Evolutionary conservation across 148 eudicot species (phyloP).

Genomic region (Silene uniflora): DNA sequence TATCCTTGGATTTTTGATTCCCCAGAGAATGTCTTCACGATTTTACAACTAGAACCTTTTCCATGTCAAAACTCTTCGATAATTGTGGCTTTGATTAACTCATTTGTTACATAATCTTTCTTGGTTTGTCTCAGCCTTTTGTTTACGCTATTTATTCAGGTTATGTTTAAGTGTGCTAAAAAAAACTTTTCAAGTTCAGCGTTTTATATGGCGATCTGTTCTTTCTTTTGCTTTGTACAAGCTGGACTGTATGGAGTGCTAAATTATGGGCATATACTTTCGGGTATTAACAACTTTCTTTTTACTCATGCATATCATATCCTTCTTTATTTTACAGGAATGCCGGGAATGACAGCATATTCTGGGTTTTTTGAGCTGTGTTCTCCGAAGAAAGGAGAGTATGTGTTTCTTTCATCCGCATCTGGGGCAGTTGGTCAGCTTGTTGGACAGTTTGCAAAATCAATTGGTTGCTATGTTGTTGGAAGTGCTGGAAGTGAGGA

Average conservation of each 20-base stretch:
- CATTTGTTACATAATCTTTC: too few relatives aligned
- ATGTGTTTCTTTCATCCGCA: conserved; percentile 40
- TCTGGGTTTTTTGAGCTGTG: conserved; percentile 38
- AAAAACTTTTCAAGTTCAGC: too few relatives aligned
- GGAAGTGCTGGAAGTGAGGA: conserved; percentile 43
- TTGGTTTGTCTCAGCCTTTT: too few relatives aligned
- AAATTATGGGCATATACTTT: too few relatives aligned
- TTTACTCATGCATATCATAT: not conserved
- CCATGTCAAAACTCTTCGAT: too few relatives aligned
- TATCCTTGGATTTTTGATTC: not conserved
- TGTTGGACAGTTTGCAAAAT: conserved; percentile 53
- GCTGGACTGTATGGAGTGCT: too few relatives aligned
- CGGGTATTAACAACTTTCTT: not conserved
- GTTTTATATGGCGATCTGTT: too few relatives aligned
- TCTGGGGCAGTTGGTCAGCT: conserved; percentile 42
- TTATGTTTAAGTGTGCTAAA: too few relatives aligned
- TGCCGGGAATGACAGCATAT: conserved; percentile 46
- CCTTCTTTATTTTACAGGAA: conserved; percentile 24
- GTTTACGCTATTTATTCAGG: too few relatives aligned
- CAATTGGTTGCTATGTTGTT: conserved; percentile 46
- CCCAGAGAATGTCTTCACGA: not conserved
- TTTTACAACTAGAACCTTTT: not conserved
- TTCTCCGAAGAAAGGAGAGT: conserved; percentile 40
- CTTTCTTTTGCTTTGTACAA: too few relatives aligned
- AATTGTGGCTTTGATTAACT: too few relatives aligned